Base-by-base conservation (phyloP, 495 filamentous ascomycete genomes). In the Daldinia concentrica region DNA sequence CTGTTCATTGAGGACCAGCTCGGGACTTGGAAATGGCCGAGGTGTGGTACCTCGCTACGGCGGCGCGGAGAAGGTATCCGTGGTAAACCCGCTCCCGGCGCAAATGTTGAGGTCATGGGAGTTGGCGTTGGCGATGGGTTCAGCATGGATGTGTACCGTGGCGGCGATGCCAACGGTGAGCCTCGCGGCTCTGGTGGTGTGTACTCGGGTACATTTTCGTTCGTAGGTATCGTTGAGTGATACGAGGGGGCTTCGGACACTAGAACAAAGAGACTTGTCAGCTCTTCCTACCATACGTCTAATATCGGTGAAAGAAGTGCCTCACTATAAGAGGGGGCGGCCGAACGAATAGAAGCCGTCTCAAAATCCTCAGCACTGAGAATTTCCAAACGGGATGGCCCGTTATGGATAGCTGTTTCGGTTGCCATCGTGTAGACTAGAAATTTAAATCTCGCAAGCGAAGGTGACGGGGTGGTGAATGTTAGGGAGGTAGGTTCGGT, bases 301-400 rank as follows among this genome's bases (percentile, higher is more conserved):
- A 17, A 27, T 24, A 22, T 34, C 26, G 15, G 30, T 7, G 39
- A 14, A 50, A 58, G 48, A 48, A 11, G 37, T 39, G 62, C 52
- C 82, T 79, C 72, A 85, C 83, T 80, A 71, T 86, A 86, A 7
- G 85, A 86, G 1, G 85, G 85, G 4, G 83, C 83, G 3, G 83
- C 82, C n/a, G 83, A 85, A 45, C 79, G 79, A 56, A 85, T 82
- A 19, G 83, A 86, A 7, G 83, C 83, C n/a, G 84, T 85, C 68
- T 86, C 84, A 45, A 84, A 83, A 69, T 85, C 84, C 58, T 83
- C 82, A 0, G 80, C 62, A 26, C 74, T 71, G 19, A 84, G 75
- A 6, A 75, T 75, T 9, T 77, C 77, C 52, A 78, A 57, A 19
- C 66, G 71, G 30, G 76, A 56, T 0, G 72, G 68, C 22, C 68